Percentiles rank a stretch among this genome's conserved stretches.
Evolutionary conservation across 805 yeast species (phyloP).

Genomic region (Candida dajiaensis): DNA sequence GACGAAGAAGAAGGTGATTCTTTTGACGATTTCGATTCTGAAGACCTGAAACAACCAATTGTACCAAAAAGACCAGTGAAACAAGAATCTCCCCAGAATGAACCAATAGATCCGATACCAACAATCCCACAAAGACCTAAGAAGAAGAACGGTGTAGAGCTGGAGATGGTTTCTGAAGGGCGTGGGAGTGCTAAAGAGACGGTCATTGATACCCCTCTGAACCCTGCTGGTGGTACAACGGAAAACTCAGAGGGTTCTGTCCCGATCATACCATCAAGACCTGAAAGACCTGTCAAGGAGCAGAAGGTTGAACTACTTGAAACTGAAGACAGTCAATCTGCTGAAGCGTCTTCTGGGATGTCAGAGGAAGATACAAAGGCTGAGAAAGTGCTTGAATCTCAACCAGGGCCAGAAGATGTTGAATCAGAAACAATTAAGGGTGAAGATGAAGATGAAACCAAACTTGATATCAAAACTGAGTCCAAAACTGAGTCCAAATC

Average conservation of each 20-base stretch:
- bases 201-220: not conserved
- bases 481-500: constrained; percentile 5
- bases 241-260: not conserved
- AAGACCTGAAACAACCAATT: constrained; percentile 7
- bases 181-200: not conserved
- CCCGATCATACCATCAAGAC: constrained; percentile 8
- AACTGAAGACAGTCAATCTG: not conserved
- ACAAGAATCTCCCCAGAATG: constrained; percentile 5
- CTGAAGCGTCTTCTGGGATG: not conserved
- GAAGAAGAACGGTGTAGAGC: not conserved
- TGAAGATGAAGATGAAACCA: not conserved
- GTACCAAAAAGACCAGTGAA: constrained; percentile 18
- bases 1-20: not conserved
- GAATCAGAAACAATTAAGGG: not conserved
- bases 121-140: constrained; percentile 3
- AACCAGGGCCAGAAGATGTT: not conserved
- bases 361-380: no score
- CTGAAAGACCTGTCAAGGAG: not conserved
- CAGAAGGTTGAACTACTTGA: not conserved
- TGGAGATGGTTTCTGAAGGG: not conserved
- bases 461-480: not conserved
- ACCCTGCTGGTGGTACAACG: not conserved
- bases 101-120: constrained; percentile 3
- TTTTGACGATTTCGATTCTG: not conserved
- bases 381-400: not conserved